Base-by-base conservation (phyloP, 108 stramenopile genomes). In the Cyclotella sp. region DNA sequence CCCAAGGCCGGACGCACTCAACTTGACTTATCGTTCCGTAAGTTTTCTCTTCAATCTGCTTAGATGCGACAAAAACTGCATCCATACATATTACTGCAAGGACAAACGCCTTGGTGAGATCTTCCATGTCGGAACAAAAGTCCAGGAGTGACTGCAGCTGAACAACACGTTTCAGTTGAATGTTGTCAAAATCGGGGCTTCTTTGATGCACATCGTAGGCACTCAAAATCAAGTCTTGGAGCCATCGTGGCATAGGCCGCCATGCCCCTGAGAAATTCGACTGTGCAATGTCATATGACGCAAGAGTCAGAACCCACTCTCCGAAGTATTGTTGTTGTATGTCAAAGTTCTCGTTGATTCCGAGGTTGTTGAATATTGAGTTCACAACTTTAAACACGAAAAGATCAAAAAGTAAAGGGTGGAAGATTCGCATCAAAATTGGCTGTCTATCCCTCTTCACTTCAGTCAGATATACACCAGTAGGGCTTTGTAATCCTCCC, bases 321-420 rank as follows among this genome's bases (percentile, higher is more conserved):
- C 93, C 93, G 78, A 92, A 91, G 63, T 90, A 92, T 62, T 82
- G 86, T 63, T 87, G 76, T 30, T 87, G 60, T 57, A 85, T 88
- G 45, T 85, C 90, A 43, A 73, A 68, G 42, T 93, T 88, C 1
- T 73, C 57, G 47, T 78, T 78, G 43, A 89, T 82, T 11, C 93
- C 90, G 55, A 94, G 80, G 29, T 78, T 73, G 10, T 70, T 81
- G 72, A 92, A 87, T 19, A 92, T 70, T 18, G 85, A 77, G 67
- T 86, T 79, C 11, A 91, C 90, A 3, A 88, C 85, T 55, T 88
- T 89, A 67, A 78, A 91, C 30, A 87, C 85, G 69, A 95, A 92
- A 13, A 91, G 63, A 64, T 92, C 90, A 44, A 79, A 79, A 13
- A 91, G 77, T 34, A 95, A 68, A 21, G 93, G 93, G 15, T 72